Evolutionary conservation across 2,329 filamentous ascomycete species (phyloP).

Genomic region (Penicillium sp.): DNA sequence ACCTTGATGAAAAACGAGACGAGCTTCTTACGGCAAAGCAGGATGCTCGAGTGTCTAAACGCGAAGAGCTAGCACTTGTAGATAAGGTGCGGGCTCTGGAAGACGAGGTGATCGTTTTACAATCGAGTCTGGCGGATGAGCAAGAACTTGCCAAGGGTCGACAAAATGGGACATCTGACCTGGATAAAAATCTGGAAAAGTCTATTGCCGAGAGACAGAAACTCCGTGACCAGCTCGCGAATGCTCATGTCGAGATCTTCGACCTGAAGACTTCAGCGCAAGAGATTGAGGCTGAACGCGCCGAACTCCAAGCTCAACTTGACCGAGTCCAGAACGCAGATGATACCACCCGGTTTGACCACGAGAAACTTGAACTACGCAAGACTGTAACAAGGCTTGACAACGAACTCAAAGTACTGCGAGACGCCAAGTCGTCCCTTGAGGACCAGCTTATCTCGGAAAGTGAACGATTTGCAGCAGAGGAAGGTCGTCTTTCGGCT

Average conservation of each 20-base stretch:
- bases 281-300: slow-evolving; percentile 63
- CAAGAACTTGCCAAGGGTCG: slow-evolving; percentile 59
- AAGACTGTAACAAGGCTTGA: slow-evolving; percentile 67
- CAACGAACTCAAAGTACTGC: slow-evolving; percentile 62
- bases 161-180: slow-evolving; percentile 58
- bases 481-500: slow-evolving; percentile 60
- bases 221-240: slow-evolving; percentile 62
- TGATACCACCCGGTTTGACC: slow-evolving; percentile 61
- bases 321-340: slow-evolving; percentile 53
- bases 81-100: slow-evolving; percentile 68
- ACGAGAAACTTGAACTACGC: slow-evolving; percentile 67
- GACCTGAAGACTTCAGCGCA: slow-evolving; percentile 56
- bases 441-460: slow-evolving; percentile 66
- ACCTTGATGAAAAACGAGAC: slow-evolving; percentile 62
- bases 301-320: slow-evolving; percentile 64
- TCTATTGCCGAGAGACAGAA: slow-evolving; percentile 60
- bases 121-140: slow-evolving; percentile 64
- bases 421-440: slow-evolving; percentile 61
- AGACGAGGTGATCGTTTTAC: slow-evolving; percentile 73
- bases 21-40: slow-evolving; percentile 67
- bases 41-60: slow-evolving; percentile 65
- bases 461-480: slow-evolving; percentile 63
- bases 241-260: slow-evolving; percentile 59
- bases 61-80: slow-evolving; percentile 60
- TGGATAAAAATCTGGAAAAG: slow-evolving; percentile 57